Evolutionary conservation across 176 grass and related monocot species (phyloP).

Genomic region (Triticum monococcum): DNA sequence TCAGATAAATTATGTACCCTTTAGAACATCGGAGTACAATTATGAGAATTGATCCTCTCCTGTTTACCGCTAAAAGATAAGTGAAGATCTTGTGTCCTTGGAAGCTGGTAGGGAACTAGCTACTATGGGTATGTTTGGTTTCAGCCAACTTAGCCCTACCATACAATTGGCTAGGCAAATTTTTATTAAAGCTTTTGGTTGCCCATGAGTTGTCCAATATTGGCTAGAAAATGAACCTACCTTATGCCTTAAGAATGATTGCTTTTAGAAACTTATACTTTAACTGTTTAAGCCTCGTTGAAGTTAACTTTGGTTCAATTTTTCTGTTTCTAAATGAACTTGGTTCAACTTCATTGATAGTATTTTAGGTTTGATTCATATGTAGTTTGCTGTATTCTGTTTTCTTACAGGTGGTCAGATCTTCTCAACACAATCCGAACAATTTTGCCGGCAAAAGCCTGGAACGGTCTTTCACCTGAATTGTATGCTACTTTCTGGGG

Average conservation of each 20-base stretch:
- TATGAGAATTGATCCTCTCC: neutral
- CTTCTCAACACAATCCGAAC: constrained; percentile 69
- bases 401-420: constrained; percentile 75
- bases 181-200: neutral
- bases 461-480: constrained; percentile 91
- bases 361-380: constrained; percentile 1
- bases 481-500: constrained; percentile 97
- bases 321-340: neutral
- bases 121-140: neutral
- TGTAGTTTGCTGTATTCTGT: constrained; percentile 21
- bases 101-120: constrained; percentile 4
- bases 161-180: neutral
- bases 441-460: constrained; percentile 84
- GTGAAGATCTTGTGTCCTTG: neutral
- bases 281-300: neutral
- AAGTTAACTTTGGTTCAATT: neutral
- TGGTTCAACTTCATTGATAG: neutral
- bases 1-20: neutral
- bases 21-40: neutral
- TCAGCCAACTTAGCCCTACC: neutral
- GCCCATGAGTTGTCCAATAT: neutral
- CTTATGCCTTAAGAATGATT: neutral
- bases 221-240: neutral
- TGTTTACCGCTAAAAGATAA: neutral
- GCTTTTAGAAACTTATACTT: neutral